phyloP scores from a whole-genome alignment of 805 yeast species.

The Monosporozyma servazzii region DNA sequence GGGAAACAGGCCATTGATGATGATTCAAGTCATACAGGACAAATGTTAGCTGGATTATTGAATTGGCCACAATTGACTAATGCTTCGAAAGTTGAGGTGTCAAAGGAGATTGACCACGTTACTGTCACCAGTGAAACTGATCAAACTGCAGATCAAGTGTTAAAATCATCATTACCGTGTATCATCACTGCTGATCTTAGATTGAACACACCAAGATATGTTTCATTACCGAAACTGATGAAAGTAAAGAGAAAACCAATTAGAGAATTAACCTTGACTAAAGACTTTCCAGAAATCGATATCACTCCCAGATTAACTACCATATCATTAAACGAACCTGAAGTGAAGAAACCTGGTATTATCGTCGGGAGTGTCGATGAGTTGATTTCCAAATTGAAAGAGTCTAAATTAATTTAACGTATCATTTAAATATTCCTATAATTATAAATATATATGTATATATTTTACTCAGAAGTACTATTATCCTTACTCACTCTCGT shows the following conservation, averaged over 20 bases:
- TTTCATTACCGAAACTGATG: constrained; percentile 94
- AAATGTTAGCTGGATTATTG: constrained; percentile 86
- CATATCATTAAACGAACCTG: constrained; percentile 76
- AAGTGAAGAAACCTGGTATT: constrained; percentile 70
- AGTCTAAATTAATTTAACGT: constrained; percentile 40
- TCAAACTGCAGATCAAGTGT: background rate
- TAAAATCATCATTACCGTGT: constrained; percentile 60
- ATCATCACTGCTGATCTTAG: constrained; percentile 89
- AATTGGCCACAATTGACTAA: constrained; percentile 89
- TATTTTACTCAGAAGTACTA: background rate
- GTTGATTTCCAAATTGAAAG: constrained; percentile 68
- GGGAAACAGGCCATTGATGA: constrained; percentile 98
- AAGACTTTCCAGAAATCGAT: constrained; percentile 56
- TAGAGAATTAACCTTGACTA: constrained; percentile 48
- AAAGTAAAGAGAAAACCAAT: constrained; percentile 96
- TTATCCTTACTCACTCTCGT: background rate
- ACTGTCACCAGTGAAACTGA: background rate
- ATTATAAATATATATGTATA: constrained; percentile 1
- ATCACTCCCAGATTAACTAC: constrained; percentile 55
- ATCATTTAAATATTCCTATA: background rate
- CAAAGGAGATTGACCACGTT: constrained; percentile 69
- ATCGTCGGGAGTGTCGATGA: constrained; percentile 78
- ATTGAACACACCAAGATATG: constrained; percentile 90
- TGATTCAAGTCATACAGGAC: constrained; percentile 92
- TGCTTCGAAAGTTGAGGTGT: constrained; percentile 49